phyloP scores from a whole-genome alignment of 2,329 filamentous ascomycete species.

The Leptosphaerulina australis region DNA sequence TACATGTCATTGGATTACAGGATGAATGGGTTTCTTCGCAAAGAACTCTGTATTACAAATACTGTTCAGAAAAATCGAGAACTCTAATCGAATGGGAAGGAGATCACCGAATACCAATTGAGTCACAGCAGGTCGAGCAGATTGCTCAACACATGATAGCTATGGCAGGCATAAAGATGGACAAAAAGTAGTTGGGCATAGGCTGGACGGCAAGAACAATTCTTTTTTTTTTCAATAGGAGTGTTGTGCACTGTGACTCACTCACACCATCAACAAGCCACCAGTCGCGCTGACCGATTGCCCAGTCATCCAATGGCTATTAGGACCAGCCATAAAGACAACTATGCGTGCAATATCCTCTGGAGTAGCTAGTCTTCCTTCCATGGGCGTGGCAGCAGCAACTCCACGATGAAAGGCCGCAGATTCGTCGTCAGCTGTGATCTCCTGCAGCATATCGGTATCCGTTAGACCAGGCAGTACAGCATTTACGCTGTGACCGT shows the following conservation, averaged over 20 bases:
- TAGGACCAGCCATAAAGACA: conserved; percentile 71
- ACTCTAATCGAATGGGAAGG: neutral
- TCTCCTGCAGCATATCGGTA: conserved; percentile 56
- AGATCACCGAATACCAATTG: neutral
- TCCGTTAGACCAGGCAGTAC: conserved; percentile 67
- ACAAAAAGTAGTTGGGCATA: neutral
- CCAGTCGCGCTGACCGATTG: neutral
- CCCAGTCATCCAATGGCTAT: conserved; percentile 74
- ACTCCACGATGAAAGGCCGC: neutral
- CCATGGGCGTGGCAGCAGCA: neutral
- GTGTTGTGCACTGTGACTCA: no score
- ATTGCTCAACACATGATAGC: neutral
- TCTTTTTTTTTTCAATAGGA: no score
- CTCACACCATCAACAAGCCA: neutral
- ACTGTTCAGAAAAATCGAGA: neutral
- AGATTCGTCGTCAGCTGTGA: neutral
- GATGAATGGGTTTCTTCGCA: neutral
- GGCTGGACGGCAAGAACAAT: no score
- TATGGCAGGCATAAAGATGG: neutral
- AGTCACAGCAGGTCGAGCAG: neutral
- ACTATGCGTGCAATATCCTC: conserved; percentile 72
- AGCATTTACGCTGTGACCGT: conserved; percentile 61
- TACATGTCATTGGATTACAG: neutral
- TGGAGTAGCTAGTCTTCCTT: neutral
- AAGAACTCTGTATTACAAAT: neutral